Evolutionary conservation across 2,329 filamentous ascomycete species (phyloP), one percentile per base, ranked within the genome.

Genomic region (Diaporthe citriasiana): DNA sequence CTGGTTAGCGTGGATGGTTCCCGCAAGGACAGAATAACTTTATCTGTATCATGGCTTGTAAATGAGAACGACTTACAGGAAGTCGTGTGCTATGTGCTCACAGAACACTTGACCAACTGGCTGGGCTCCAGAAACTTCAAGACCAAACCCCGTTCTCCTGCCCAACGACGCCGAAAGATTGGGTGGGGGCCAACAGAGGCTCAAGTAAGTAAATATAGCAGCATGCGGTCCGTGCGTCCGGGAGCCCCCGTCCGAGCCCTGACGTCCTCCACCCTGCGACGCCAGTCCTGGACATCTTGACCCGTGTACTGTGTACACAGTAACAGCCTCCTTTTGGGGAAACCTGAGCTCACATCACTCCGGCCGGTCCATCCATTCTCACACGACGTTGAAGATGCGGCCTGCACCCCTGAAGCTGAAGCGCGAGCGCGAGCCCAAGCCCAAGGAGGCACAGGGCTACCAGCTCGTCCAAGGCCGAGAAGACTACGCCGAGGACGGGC

Each of bases 381-480:
- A 25, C 13, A 25, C 45, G 22, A 51, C 45, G 19, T 53, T 35
- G 22, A 70, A 65, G 27, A 75, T 75, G 73, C 59, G 56, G 53
- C 75, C 75, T 40, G 38, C 73, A 25, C 70, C 73, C 13, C 35
- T 76, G 51, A 75, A 65, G 50, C 33, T 76, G 70, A 75, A 50
- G 59, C 45, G 19, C 19, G 22, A 50, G 59, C 45, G 19, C 19
- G 22, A 47, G 40, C 42, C 17, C 42, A 47, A 47, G 45, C 40
- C 75, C 12, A 72, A 73, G 47, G 65, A 66, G 66, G 73, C 75
- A 27, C 50, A 47, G n/a, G 75, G 76, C 70, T 77, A 77, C 55
- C 70, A 74, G 35, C 77, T 74, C 15, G 73, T 77, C 38, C 70
- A 71, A 13, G 73, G 50, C 22, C 63, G 63, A 40, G 69, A 73